Evolutionary conservation across 306 rosid species (phyloP), one percentile per base, ranked within the genome.

Genomic region (Vigna mungo): DNA sequence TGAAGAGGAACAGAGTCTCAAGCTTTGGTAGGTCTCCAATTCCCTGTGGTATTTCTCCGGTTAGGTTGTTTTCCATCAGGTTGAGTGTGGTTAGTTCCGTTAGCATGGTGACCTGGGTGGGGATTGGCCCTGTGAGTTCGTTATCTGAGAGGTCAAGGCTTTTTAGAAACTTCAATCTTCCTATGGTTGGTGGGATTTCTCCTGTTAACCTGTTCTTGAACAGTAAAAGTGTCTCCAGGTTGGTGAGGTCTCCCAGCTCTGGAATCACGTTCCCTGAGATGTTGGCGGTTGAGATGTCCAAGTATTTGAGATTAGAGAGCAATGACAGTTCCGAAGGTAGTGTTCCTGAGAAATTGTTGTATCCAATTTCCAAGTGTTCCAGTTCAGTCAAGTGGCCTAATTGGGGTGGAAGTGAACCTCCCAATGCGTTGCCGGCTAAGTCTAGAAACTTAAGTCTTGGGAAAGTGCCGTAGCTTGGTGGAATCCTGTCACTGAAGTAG

Each of bases 81-180:
- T 87, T 78, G 84, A 96, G 61, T 25, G 16, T 34, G 18, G 56
- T 82, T n/a, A 96, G 80, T 52, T 83, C 82, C 65, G 76, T 81
- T 9, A 92, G 43, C 43, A 77, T 54, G 1, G 76, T 43, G 7
- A 96, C 36, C 56, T 68, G 85, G 10, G 56, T 63, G 9, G 99
- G 98, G 70, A 96, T 91, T 14, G 87, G 34, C 10, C 99, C 97
- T 0, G 88, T 80, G 49, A 96, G 88, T 82, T 85, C 49, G 53
- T 96, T 96, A n/a, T 87, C 92, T 2, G 99, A 96, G 58, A 96
- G 76, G 83, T 96, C 99, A 6, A 96, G 87, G 32, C 54, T 80
- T 66, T 76, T 71, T 0, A 96, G 82, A 34, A 80, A 84, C 81
- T 77, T 84, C 60, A 92, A 32, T 16, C 86, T 85, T 2, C 94